These are phyloP conservation scores for Yamadazyma sp. DNA, from an alignment of 805 yeast species.

Conservation along the genomic window DNA sequence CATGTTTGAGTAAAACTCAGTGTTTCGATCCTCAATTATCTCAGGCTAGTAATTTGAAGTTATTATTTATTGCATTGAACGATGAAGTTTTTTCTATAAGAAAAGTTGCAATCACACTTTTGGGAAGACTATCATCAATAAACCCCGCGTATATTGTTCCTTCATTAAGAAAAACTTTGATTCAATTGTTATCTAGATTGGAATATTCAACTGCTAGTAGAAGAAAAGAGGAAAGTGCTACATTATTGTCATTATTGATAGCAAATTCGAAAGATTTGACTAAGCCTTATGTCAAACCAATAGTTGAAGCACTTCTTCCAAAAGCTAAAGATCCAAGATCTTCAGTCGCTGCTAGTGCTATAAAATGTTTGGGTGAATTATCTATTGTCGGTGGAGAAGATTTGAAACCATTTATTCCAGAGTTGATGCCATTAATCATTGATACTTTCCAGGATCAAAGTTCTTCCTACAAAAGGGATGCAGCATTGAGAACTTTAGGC, in stretches of 20 bases:
- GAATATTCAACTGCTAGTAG: conserved; percentile 75
- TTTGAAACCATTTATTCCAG: conserved; percentile 65
- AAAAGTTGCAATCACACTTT: conserved; percentile 68
- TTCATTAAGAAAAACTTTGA: conserved; percentile 77
- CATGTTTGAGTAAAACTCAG: conserved; percentile 57
- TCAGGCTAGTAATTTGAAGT: conserved; percentile 85
- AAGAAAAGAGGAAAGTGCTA: conserved; percentile 84
- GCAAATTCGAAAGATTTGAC: conserved; percentile 78
- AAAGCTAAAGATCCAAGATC: conserved; percentile 70
- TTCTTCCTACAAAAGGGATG: conserved; percentile 81
- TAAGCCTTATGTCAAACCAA: conserved; percentile 86
- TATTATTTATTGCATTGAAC: conserved; percentile 83
- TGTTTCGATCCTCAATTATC: conserved; percentile 88
- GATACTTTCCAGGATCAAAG: conserved; percentile 92
- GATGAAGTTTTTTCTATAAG: conserved; percentile 87
- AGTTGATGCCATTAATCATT: conserved; percentile 81
- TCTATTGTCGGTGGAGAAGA: conserved; percentile 87
- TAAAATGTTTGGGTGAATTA: conserved; percentile 84
- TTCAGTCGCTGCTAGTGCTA: conserved; percentile 82
- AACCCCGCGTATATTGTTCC: conserved; percentile 98
- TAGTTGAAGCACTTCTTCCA: conserved; percentile 80
- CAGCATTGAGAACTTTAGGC: conserved; percentile 84
- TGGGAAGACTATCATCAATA: conserved; percentile 80
- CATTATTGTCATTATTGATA: conserved; percentile 68
- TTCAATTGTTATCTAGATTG: conserved; percentile 80